Evolutionary conservation across 305 asterid species (phyloP), one percentile per base, ranked within the genome.

Genomic region (Solanum hybrid): DNA sequence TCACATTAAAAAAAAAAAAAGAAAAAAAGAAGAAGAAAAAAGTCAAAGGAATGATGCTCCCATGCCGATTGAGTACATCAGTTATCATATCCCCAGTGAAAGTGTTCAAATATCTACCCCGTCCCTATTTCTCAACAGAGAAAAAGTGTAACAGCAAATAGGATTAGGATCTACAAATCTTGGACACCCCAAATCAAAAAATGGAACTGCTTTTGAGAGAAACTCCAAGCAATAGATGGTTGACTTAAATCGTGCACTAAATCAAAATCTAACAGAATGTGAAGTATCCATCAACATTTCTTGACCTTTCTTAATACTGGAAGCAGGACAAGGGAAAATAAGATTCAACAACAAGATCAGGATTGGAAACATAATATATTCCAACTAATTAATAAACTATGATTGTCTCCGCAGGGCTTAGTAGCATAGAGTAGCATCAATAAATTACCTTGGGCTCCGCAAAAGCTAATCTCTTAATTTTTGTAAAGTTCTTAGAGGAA

Each of bases 401-500:
- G 73, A 45, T 45, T 31, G 75, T 51, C 37, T 34, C 51, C 3
- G 7, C n/a, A 29, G 32, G 56, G 56, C 32, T 42, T 37, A 89
- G 86, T 17, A 79, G 75, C 76, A 78, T 51, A 4, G 66, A 38
- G 66, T 6, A 79, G 27, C 87, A 45, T 45, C 69, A 19, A 31
- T 56, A 29, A 29, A 37, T 91, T 93, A 97, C 99, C 98, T 94
- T 93, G 15, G 99, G 99, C 91, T 97, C 94, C 5, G 98, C 95
- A 93, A 97, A 97, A 89, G 99, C 99, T 80, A 97, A 88, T 90
- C 91, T 94, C 92, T 97, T 97, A 86, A 97, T 96, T 93, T 96
- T 96, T 3, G 99, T 93, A 92, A 97, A 97, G 92, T 97, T 95
- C 94, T 96, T 97, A 19, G 99, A 97, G 40, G 99, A 97, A 91